Conservation (phyloP, 2,329 filamentous ascomycete species). For the Phaeophleospora eucalypticola region DNA sequence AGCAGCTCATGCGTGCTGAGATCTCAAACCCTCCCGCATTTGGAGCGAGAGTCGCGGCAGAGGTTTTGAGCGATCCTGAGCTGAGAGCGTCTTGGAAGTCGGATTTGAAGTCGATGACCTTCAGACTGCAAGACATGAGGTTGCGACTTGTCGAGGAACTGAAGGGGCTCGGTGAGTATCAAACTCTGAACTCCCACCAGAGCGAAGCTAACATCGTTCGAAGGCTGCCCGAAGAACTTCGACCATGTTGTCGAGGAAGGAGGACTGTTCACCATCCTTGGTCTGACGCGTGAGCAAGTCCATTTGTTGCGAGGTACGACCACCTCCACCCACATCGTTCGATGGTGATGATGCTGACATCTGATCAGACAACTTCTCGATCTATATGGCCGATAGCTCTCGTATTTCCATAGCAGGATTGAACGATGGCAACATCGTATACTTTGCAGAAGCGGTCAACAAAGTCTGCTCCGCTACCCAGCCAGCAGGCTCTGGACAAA, state of each 20-base stretch:
- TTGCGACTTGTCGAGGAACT: not conserved
- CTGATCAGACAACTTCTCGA: slow-evolving; percentile 5
- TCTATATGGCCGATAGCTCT: slow-evolving; percentile 9
- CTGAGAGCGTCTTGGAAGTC: slow-evolving; percentile 90
- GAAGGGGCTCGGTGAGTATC: not conserved
- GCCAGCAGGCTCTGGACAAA: too few relatives aligned
- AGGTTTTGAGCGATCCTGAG: slow-evolving; percentile 78
- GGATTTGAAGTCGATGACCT: slow-evolving; percentile 97
- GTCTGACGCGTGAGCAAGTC: not conserved
- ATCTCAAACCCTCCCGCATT: slow-evolving; percentile 98
- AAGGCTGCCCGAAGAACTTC: not conserved
- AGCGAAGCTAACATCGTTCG: too few relatives aligned
- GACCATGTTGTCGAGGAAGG: not conserved
- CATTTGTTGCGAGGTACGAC: not conserved
- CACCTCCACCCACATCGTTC: not conserved
- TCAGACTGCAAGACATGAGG: slow-evolving; percentile 92
- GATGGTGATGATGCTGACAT: not conserved
- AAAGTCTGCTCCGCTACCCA: slow-evolving; percentile 1
- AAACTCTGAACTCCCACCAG: too few relatives aligned
- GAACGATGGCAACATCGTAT: slow-evolving; percentile 5
- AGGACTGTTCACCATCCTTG: not conserved
- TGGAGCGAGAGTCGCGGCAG: slow-evolving; percentile 85
- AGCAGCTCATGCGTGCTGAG: slow-evolving; percentile 90
- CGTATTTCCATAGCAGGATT: slow-evolving; percentile 6
- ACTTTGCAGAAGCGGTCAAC: slow-evolving; percentile 6